A percentile compares a stretch with the other conserved stretches of the same genome.
These are phyloP conservation scores for Westerdykella aurantiaca DNA, from an alignment of 2,329 filamentous ascomycete species.

Conservation along the genomic window DNA sequence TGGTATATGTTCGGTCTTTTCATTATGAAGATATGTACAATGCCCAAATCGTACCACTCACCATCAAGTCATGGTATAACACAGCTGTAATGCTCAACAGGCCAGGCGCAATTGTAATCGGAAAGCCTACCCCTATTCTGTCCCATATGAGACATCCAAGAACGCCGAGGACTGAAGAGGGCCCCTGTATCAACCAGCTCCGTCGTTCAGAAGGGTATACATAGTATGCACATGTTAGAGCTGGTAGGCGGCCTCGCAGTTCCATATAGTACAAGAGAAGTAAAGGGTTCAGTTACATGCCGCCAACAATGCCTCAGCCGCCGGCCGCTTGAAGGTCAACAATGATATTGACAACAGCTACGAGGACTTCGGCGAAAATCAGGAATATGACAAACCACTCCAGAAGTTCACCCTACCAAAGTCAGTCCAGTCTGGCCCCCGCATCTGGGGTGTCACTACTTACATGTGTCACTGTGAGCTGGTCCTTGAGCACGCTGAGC, in stretches of 20 bases:
- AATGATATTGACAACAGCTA: slow-evolving; percentile 88
- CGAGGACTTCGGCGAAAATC: slow-evolving; percentile 90
- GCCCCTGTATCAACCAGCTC: too few species aligned
- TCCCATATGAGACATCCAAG: too few species aligned
- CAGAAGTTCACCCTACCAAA: slow-evolving; percentile 41
- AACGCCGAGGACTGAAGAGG: too few species aligned
- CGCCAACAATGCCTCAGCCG: slow-evolving; percentile 34
- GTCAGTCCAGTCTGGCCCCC: slow-evolving; percentile 3
- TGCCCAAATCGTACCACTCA: too few species aligned
- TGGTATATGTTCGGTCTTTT: too few species aligned
- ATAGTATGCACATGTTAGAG: too few species aligned
- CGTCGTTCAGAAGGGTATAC: too few species aligned
- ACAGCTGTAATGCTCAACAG: too few species aligned
- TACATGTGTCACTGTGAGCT: slow-evolving; percentile 72
- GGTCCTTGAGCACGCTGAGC: slow-evolving; percentile 88
- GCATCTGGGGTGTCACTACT: slow-evolving; percentile 7
- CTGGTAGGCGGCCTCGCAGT: background rate
- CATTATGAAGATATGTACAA: too few species aligned
- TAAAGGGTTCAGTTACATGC: slow-evolving; percentile 13
- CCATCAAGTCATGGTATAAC: too few species aligned
- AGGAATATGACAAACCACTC: slow-evolving; percentile 75
- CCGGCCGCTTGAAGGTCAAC: slow-evolving; percentile 78
- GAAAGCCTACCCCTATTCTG: too few species aligned
- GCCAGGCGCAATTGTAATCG: too few species aligned
- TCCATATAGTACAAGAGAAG: slow-evolving; percentile 11